These are phyloP conservation scores for Populus hybrid DNA, from an alignment of 441 rosid species.

Conservation along the genomic window DNA sequence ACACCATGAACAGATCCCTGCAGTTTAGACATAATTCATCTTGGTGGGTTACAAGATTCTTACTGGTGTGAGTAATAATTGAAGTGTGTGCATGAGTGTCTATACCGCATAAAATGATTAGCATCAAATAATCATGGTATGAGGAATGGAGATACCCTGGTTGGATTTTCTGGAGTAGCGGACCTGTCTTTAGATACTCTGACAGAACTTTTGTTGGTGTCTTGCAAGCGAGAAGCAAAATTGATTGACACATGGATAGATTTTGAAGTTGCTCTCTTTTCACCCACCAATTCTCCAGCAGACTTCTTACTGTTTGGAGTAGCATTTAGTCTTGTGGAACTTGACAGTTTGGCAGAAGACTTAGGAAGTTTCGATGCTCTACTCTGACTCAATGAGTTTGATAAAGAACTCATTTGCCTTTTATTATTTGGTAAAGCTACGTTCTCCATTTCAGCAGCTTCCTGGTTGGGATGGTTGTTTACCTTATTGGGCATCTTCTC, in stretches of 20 bases:
- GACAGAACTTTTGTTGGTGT: slow-evolving; percentile 29
- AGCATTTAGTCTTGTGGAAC: slow-evolving; percentile 30
- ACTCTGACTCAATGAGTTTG: slow-evolving; percentile 30
- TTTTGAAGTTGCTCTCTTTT: slow-evolving; percentile 39
- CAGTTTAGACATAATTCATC: slow-evolving; percentile 26
- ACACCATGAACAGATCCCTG: slow-evolving; percentile 49
- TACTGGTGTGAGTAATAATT: not conserved
- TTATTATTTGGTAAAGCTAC: slow-evolving; percentile 34
- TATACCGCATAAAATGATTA: not conserved
- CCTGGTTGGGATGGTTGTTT: slow-evolving; percentile 35
- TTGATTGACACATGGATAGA: slow-evolving; percentile 48
- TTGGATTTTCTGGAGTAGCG: slow-evolving; percentile 28
- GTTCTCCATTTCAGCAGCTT: slow-evolving; percentile 33
- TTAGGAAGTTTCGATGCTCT: slow-evolving; percentile 31
- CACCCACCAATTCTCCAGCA: slow-evolving; percentile 28
- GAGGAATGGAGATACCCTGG: slow-evolving; percentile 32
- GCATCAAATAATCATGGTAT: not conserved
- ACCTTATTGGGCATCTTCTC: slow-evolving; percentile 40
- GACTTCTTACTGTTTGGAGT: slow-evolving; percentile 24
- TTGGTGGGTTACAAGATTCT: not conserved
- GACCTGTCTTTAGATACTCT: slow-evolving; percentile 38
- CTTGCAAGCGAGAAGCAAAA: slow-evolving; percentile 33
- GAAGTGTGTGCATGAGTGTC: not conserved
- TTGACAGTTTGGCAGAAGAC: slow-evolving; percentile 30
- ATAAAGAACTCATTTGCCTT: slow-evolving; percentile 25